These are phyloP conservation scores for Saitozyma podzolica DNA, from an alignment of 768 basidiomycete genomes.

Conservation along the genomic window DNA sequence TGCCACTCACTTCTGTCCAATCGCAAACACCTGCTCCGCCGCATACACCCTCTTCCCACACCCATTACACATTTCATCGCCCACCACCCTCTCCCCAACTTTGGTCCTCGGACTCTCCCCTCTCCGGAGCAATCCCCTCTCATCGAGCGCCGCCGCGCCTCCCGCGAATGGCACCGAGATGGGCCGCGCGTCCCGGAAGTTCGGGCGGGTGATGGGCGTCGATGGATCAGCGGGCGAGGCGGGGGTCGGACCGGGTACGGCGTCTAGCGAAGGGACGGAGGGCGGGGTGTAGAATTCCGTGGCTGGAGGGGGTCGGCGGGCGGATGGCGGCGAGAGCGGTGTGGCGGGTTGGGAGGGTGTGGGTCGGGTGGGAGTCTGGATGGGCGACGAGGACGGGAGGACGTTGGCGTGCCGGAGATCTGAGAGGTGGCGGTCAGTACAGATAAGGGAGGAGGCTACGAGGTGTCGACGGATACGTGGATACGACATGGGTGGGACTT, in stretches of 20 bases:
- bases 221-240: conserved; percentile 16
- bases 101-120: conserved; percentile 43
- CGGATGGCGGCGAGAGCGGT: conserved; percentile 10
- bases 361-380: conserved; percentile 1
- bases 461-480: too few relatives aligned
- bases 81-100: conserved; percentile 37
- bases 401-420: conserved; percentile 38
- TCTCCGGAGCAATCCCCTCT: conserved; percentile 37
- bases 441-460: not conserved
- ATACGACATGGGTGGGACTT: not conserved
- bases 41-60: conserved; percentile 49
- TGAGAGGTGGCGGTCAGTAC: conserved; percentile 9
- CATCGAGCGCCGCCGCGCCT: conserved; percentile 38
- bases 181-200: conserved; percentile 30
- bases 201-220: conserved; percentile 35
- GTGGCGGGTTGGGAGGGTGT: conserved; percentile 17
- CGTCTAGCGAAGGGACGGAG: conserved; percentile 9
- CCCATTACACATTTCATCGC: conserved; percentile 37
- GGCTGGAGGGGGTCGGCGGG: conserved; percentile 23
- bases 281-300: conserved; percentile 42
- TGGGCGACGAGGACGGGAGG: conserved; percentile 4
- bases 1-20: conserved; percentile 19
- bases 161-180: conserved; percentile 41
- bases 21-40: conserved; percentile 37
- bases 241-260: conserved; percentile 17